Base-by-base conservation (phyloP, 23 red algal species). In the Gracilaria caudata region DNA sequence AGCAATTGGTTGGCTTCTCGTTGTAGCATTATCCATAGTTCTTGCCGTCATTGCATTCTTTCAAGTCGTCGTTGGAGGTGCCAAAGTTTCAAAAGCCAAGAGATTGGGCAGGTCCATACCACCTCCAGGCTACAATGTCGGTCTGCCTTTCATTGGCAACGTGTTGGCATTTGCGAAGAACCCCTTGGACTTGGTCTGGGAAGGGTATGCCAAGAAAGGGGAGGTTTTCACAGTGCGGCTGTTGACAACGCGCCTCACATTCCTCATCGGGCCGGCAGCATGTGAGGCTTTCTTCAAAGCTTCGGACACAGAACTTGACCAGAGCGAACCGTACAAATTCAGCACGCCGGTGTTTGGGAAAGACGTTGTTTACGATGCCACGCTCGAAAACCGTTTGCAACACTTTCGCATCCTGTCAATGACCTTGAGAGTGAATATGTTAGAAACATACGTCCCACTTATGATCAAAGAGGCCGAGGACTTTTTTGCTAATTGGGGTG, bases 341-440 rank as follows among this genome's bases (percentile, higher is more conserved):
- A 94, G 89, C 57, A 92, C 89, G 43, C 97, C 97, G 7, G 92
- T 99, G 21, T 99, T 99, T 88, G 97, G 97, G 7, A 82, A 77
- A n/a, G 90, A 92, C 68, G 92, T 99, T 21, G 97, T 99, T 14
- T 99, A 99, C 73, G 97, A 99, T 43, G 97, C 97, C 28, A 87
- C 86, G 35, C 82, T 99, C 41, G 79, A 89, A 19, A 87, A 89
- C 35, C 89, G 97, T 38, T 68, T 94, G 36, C 90, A 96, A 68
- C 97, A 99, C 57, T 99, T 99, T 64, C 88, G 90, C 21, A 78
- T 98, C 20, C 58, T 99, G 56, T 95, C 90, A 1, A 89, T 90
- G 79, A 90, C 93, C 20, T 65, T 99, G 23, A 68, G 97, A 40
- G 86, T 92, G 36, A 92, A 87, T 46, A 94, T 90, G 77, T 66